A percentile compares a stretch with the other conserved stretches of the same genome.
These are phyloP conservation scores for Diaporthe amygdali DNA, from an alignment of 2,329 filamentous ascomycete species.

Conservation along the genomic window DNA sequence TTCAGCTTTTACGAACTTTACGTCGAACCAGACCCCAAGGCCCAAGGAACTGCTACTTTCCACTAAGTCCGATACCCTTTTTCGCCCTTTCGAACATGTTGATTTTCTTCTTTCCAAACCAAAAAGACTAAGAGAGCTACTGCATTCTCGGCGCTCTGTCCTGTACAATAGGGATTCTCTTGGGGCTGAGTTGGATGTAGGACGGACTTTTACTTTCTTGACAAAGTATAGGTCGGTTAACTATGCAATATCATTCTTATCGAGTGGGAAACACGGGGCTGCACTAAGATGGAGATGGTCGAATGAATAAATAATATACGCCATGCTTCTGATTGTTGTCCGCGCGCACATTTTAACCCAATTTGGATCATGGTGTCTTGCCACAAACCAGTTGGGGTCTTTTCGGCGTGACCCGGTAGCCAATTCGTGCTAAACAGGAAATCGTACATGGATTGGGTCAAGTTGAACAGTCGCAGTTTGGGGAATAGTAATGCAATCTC, in stretches of 20 bases:
- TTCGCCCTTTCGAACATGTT: not conserved
- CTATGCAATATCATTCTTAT: not conserved
- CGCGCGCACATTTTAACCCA: too few relatives aligned
- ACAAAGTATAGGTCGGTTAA: constrained; percentile 11
- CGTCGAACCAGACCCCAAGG: constrained; percentile 49
- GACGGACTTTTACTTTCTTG: not conserved
- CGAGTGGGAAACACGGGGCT: not conserved
- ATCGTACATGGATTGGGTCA: not conserved
- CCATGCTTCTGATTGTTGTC: not conserved
- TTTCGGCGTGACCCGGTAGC: too few relatives aligned
- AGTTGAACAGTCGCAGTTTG: not conserved
- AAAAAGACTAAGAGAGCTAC: constrained; percentile 9
- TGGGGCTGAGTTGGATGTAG: constrained; percentile 19
- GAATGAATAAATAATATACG: not conserved
- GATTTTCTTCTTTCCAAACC: not conserved
- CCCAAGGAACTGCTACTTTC: constrained; percentile 57
- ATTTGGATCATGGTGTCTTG: too few relatives aligned
- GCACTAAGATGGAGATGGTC: not conserved
- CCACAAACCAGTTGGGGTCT: too few relatives aligned
- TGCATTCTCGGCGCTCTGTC: constrained; percentile 24
- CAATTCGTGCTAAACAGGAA: too few relatives aligned
- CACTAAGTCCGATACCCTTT: constrained; percentile 41
- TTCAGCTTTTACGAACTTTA: constrained; percentile 60
- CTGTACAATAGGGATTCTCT: constrained; percentile 21
- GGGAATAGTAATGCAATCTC: not conserved